These are phyloP conservation scores for Gonapodya sp. DNA, from an alignment of 192 early-diverging fungal species.

Conservation along the genomic window DNA sequence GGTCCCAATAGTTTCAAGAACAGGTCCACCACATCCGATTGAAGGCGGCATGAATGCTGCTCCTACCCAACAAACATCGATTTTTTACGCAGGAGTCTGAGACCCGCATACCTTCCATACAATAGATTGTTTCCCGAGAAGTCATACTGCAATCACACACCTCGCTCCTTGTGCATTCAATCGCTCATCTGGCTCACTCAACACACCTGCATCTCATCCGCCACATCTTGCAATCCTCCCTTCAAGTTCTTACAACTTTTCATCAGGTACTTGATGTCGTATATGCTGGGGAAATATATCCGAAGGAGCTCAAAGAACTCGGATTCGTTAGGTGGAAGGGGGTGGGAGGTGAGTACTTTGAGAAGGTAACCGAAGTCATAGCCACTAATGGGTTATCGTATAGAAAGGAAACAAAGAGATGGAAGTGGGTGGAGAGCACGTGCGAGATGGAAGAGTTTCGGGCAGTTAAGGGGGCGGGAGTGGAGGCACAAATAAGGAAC, in stretches of 20 bases:
- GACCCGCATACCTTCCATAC: too few relatives aligned
- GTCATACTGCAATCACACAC: too few relatives aligned
- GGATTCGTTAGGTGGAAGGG: conserved; percentile 85
- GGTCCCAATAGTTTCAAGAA: too few relatives aligned
- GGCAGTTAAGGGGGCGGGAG: neutral
- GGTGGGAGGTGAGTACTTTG: conserved; percentile 84
- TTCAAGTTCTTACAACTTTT: conserved; percentile 92
- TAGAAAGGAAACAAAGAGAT: conserved; percentile 11
- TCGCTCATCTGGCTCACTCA: neutral
- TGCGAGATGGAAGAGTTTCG: conserved; percentile 12
- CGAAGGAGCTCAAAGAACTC: conserved; percentile 87
- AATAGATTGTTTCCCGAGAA: too few relatives aligned
- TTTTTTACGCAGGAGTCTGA: too few relatives aligned
- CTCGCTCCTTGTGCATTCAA: too few relatives aligned
- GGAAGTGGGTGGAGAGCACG: neutral
- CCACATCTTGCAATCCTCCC: conserved; percentile 95
- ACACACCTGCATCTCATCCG: conserved; percentile 83
- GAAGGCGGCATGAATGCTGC: too few relatives aligned
- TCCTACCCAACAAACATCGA: too few relatives aligned
- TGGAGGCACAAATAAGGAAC: neutral
- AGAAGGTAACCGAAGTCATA: conserved; percentile 99
- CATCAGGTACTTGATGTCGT: conserved; percentile 99
- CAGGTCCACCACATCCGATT: too few relatives aligned
- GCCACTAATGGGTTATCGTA: conserved; percentile 41
- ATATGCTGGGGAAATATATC: conserved; percentile 96